phyloP scores from a whole-genome alignment of 75 land plant genomes.

The Cryptomeria japonica region DNA sequence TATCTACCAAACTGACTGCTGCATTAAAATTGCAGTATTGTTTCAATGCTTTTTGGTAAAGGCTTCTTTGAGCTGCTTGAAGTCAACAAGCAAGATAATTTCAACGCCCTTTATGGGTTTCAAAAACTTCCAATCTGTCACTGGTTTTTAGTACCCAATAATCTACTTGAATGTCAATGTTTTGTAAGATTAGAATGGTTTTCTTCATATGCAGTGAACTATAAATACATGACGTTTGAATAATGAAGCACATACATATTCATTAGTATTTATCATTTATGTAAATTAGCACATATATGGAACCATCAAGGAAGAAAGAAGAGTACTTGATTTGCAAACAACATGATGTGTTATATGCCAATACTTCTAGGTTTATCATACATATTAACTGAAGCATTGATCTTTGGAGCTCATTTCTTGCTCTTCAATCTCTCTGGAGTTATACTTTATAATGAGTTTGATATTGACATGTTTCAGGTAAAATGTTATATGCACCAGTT shows the following conservation, averaged over 20 bases:
- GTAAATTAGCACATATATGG: too few relatives aligned
- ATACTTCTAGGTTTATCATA: neutral
- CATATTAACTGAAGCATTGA: neutral
- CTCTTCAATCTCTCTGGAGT: neutral
- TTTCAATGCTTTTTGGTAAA: neutral
- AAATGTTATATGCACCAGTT: slow-evolving; percentile 63
- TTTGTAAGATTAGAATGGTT: too few relatives aligned
- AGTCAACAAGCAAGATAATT: neutral
- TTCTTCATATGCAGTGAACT: too few relatives aligned
- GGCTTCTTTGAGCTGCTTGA: neutral
- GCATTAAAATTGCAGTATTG: neutral
- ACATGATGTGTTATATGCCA: neutral
- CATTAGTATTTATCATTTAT: too few relatives aligned
- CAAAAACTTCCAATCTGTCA: neutral
- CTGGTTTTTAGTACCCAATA: too few relatives aligned
- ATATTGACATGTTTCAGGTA: slow-evolving; percentile 28
- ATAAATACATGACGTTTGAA: too few relatives aligned
- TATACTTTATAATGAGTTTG: neutral
- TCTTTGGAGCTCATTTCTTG: neutral
- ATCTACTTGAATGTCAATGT: too few relatives aligned
- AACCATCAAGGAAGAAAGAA: too few relatives aligned
- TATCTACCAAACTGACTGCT: too few relatives aligned
- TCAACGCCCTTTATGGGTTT: neutral
- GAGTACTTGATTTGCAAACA: neutral
- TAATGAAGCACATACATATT: too few relatives aligned